A percentile compares a stretch with the other conserved stretches of the same genome.
Conservation (phyloP, 768 basidiomycete genomes). For the Terana coerulea region DNA sequence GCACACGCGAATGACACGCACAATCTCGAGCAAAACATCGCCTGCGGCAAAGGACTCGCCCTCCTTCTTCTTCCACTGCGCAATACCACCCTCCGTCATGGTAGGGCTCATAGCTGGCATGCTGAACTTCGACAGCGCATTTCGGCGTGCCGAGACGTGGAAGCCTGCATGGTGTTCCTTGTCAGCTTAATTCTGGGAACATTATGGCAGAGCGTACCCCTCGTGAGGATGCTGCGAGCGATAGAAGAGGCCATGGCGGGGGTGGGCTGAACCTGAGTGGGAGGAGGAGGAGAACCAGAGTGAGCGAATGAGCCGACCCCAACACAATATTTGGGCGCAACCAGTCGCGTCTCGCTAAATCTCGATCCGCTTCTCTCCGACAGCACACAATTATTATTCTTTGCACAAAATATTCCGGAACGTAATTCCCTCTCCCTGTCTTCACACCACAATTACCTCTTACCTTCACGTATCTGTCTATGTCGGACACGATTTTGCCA, state of each 20-base stretch:
- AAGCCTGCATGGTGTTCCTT: slow-evolving; percentile 48
- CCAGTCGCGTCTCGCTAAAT: slow-evolving; percentile 10
- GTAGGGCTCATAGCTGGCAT: slow-evolving; percentile 99
- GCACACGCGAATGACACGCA: slow-evolving; percentile 35
- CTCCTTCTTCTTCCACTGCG: slow-evolving; percentile 95
- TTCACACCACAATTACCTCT: neutral
- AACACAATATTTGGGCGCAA: slow-evolving; percentile 14
- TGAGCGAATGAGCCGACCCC: slow-evolving; percentile 14
- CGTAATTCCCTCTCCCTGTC: neutral
- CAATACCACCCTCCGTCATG: slow-evolving; percentile 99
- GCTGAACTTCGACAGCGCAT: slow-evolving; percentile 81
- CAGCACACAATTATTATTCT: neutral
- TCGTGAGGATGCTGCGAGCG: slow-evolving; percentile 55
- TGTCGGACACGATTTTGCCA: slow-evolving; percentile 49
- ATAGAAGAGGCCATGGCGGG: slow-evolving; percentile 56
- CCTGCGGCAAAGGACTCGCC: slow-evolving; percentile 87
- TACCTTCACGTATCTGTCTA: slow-evolving; percentile 14
- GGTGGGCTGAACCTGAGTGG: slow-evolving; percentile 22
- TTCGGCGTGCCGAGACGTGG: slow-evolving; percentile 73
- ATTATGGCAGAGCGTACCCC: slow-evolving; percentile 44
- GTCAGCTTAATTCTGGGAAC: neutral
- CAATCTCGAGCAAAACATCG: slow-evolving; percentile 95
- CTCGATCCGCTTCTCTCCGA: slow-evolving; percentile 14
- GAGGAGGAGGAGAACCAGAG: slow-evolving; percentile 21
- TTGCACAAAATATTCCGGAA: neutral